These are phyloP conservation scores for Silene vulgaris DNA, from an alignment of 179 eudicot species.

Conservation along the genomic window DNA sequence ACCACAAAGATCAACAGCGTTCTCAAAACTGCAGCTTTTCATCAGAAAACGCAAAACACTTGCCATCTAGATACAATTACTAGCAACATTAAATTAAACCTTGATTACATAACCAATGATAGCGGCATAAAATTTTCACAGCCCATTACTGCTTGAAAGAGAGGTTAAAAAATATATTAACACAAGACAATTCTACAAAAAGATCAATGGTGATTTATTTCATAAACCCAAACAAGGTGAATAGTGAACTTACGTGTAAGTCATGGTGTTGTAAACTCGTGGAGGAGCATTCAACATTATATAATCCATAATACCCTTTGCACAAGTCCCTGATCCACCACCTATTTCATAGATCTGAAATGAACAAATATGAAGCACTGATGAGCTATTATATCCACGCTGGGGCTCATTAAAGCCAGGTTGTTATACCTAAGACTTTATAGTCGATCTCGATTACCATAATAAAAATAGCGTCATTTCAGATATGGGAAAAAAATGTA, in stretches of 20 bases:
- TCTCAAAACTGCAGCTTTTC: conserved; percentile 1
- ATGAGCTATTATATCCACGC: background rate
- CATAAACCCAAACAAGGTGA: background rate
- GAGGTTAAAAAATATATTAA: no score
- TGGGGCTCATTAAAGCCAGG: background rate
- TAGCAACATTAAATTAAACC: background rate
- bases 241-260: conserved; percentile 60
- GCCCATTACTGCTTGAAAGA: background rate
- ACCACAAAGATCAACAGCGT: conserved; percentile 23
- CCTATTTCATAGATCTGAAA: conserved; percentile 95
- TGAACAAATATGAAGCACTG: conserved; percentile 18
- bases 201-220: background rate
- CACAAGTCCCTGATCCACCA: conserved; percentile 98
- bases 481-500: conserved; percentile 11
- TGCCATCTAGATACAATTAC: background rate
- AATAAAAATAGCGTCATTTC: background rate
- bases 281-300: conserved; percentile 90
- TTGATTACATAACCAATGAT: background rate
- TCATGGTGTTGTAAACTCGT: conserved; percentile 78
- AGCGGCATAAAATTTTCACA: background rate
- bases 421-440: background rate
- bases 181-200: background rate
- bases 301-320: conserved; percentile 95
- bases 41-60: background rate
- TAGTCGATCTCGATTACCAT: background rate